These are phyloP conservation scores for Phytophthora chlamydospora DNA, from an alignment of 352 stramenopile species.

Conservation along the genomic window DNA sequence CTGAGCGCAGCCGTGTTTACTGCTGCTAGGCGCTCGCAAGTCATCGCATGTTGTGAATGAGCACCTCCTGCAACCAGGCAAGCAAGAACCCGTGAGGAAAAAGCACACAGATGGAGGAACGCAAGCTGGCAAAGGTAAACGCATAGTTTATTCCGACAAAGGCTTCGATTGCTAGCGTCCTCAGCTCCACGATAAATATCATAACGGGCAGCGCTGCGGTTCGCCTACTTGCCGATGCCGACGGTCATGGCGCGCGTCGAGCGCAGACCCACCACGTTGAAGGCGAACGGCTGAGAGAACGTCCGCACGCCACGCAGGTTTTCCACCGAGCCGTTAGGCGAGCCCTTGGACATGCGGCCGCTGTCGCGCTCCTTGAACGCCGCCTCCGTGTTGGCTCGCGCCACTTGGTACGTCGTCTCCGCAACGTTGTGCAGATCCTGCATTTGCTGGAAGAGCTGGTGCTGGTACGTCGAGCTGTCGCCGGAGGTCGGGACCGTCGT, in stretches of 20 bases:
- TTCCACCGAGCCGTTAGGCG: conserved; percentile 10
- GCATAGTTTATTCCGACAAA: conserved; percentile 22
- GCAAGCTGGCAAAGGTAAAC: conserved; percentile 14
- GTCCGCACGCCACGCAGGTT: conserved; percentile 33
- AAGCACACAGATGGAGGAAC: too few species aligned
- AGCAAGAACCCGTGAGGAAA: conserved; percentile 2
- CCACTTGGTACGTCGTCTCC: conserved; percentile 73
- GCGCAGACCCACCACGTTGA: conserved; percentile 49
- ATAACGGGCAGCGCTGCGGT: conserved; percentile 11
- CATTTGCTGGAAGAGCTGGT: conserved; percentile 78
- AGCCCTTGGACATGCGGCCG: conserved; percentile 35
- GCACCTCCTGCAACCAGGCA: neutral
- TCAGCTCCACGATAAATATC: conserved; percentile 43
- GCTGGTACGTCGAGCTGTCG: conserved; percentile 46
- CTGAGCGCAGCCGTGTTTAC: neutral
- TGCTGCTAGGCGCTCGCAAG: neutral
- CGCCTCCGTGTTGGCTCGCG: conserved; percentile 59
- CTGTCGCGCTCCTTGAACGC: conserved; percentile 48
- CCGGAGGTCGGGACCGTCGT: conserved; percentile 29
- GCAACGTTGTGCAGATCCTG: conserved; percentile 65
- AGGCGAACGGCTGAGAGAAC: conserved; percentile 49
- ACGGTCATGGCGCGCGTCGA: conserved; percentile 48
- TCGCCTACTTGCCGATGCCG: conserved; percentile 29
- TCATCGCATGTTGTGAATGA: conserved; percentile 3
- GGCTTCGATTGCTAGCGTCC: conserved; percentile 11